Conservation (phyloP, 176 grass and related monocot genomes). For the Oryza australiensis region DNA sequence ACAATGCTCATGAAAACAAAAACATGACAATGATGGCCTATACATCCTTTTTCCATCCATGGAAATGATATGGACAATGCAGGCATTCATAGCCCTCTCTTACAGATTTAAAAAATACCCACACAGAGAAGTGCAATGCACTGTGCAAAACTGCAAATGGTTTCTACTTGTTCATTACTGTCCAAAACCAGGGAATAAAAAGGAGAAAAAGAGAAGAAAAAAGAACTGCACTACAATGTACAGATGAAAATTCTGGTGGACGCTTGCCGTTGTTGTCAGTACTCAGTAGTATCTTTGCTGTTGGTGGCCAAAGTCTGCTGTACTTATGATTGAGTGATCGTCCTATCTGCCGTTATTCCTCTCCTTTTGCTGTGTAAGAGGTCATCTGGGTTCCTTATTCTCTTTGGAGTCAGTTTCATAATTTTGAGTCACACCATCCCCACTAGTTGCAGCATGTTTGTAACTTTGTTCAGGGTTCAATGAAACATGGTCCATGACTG, state of each 20-base stretch:
- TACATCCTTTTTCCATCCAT: constrained; percentile 49
- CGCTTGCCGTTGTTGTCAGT: constrained; percentile 35
- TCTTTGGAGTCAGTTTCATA: constrained; percentile 34
- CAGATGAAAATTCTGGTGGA: constrained; percentile 26
- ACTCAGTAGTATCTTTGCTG: constrained; percentile 46
- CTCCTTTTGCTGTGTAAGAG: constrained; percentile 28
- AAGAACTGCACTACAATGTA: constrained; percentile 28
- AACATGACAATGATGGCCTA: constrained; percentile 45
- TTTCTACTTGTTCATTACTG: constrained; percentile 5
- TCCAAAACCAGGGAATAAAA: constrained; percentile 27
- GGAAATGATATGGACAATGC: constrained; percentile 46
- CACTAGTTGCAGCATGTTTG: constrained; percentile 24
- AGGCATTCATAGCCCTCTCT: constrained; percentile 42
- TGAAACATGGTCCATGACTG: constrained; percentile 29
- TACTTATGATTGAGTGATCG: constrained; percentile 48
- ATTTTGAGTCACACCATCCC: neutral
- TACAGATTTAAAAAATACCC: constrained; percentile 30
- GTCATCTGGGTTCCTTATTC: constrained; percentile 31
- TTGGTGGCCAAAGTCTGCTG: constrained; percentile 31
- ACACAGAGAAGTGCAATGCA: constrained; percentile 23
- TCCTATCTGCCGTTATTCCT: constrained; percentile 27
- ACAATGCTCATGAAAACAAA: constrained; percentile 29
- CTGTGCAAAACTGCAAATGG: constrained; percentile 24
- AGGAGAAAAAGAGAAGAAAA: neutral
- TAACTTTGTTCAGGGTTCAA: constrained; percentile 30